These are phyloP conservation scores for Phalaenopsis equestris DNA, from an alignment of 106 monocot species.

Conservation along the genomic window DNA sequence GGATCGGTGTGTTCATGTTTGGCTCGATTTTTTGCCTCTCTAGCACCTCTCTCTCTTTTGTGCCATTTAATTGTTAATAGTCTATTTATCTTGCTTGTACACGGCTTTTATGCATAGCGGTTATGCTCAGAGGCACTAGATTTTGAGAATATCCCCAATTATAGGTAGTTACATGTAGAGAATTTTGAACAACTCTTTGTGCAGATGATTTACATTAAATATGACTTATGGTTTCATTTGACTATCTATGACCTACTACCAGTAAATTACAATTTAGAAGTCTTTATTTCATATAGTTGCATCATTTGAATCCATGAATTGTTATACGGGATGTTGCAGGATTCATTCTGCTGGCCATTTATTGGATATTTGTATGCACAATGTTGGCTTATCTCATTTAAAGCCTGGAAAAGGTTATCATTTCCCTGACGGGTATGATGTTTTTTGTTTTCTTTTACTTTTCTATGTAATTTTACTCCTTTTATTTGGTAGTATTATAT, in stretches of 20 bases:
- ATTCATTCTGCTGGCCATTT: conserved; percentile 94
- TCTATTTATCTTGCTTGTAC: background rate
- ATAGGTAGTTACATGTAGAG: background rate
- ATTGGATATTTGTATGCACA: conserved; percentile 66
- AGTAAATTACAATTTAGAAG: background rate
- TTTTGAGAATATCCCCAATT: background rate
- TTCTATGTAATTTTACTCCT: background rate
- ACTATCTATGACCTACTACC: background rate
- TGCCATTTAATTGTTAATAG: background rate
- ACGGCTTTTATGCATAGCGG: background rate
- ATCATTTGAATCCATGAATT: background rate
- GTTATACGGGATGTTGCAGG: conserved; percentile 25
- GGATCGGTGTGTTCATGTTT: no score
- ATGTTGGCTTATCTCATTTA: conserved; percentile 48
- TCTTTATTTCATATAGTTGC: background rate
- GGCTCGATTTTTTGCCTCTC: no score
- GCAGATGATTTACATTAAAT: background rate
- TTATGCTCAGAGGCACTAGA: background rate
- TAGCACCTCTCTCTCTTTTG: background rate
- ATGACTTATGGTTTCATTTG: background rate
- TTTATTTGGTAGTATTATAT: background rate
- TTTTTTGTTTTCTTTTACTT: background rate
- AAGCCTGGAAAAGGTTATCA: conserved; percentile 71
- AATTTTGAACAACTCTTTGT: background rate
- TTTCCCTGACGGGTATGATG: conserved; percentile 74